Evolutionary conservation across 257 asterid genomes (phyloP), one percentile per base, ranked within the genome.

Genomic region (Gentiana dahurica): DNA sequence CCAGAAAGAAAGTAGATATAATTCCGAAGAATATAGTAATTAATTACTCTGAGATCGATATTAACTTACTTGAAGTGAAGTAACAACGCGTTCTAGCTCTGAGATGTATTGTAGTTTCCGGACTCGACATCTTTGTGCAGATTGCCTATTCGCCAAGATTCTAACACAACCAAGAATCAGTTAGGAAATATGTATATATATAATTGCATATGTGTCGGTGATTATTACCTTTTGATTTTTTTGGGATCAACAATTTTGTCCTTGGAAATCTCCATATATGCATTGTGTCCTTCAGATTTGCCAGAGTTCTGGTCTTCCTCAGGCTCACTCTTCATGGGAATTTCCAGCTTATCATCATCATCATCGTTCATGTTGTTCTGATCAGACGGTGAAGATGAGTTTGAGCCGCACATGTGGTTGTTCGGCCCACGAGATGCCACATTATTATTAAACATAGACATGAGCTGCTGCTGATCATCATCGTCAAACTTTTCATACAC

Each of bases 121-220:
- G 79, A 89, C 95, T 65, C 97, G 60, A 54, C 96, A 89, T 76
- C 96, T 79, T 56, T 89, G 97, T 3, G 97, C 97, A 34, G 97
- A 89, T 75, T 86, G 97, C 75, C 97, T 73, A 57, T 89, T 89
- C 6, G 97, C 97, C 88, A 89, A 74, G 51, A 89, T 86, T 73
- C 97, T 89, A 72, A 32, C 9, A 38, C 34, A 34, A 36, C 15
- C 7, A 32, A 34, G 1, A n/a, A 24, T 24, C 24, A 24, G 24
- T 24, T 24, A 24, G 24, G 24, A 24, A 24, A 0, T 24, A 24
- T 24, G 24, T 24, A 24, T 24, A 24, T 24, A 24, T 24, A 24
- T 24, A 24, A 24, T 24, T 24, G 24, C 24, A 24, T 24, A 24
- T 24, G 24, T 24, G 24, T 24, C 24, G 12, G 3, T 1, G 0